A percentile compares a stretch with the other conserved stretches of the same genome.
phyloP scores from a whole-genome alignment of 2,329 filamentous ascomycete species.

The Neopestalotiopsis sp. region DNA sequence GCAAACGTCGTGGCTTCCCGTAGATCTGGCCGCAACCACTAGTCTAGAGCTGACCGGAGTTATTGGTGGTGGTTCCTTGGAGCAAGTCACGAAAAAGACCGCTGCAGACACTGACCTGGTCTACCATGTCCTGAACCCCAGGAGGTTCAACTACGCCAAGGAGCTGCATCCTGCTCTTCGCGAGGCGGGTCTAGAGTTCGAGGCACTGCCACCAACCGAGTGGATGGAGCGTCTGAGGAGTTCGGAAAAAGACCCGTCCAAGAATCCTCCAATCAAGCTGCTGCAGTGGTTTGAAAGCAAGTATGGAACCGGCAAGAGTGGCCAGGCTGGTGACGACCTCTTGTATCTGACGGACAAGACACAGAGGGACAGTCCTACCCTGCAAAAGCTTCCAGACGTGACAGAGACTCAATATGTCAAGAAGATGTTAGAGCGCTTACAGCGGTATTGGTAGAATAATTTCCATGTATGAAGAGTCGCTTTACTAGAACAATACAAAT shows the following conservation, averaged over 20 bases:
- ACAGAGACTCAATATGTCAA: neutral
- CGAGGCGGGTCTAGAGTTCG: neutral
- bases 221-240: neutral
- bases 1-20: neutral
- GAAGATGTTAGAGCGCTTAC: neutral
- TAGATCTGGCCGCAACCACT: neutral
- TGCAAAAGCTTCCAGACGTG: neutral
- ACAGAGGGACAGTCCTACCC: neutral
- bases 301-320: neutral
- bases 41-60: neutral
- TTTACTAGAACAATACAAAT: neutral
- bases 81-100: neutral
- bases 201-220: neutral
- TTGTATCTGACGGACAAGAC: neutral
- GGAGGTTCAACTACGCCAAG: neutral
- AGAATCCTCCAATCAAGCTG: conserved; percentile 2
- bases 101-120: neutral
- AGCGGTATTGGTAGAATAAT: neutral
- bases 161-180: neutral
- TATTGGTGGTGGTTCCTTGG: neutral
- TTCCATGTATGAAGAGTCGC: neutral
- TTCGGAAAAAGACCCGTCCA: neutral
- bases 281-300: neutral
- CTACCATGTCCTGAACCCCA: neutral
- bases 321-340: neutral